Evolutionary conservation across 139 green algal genomes (phyloP).

Genomic region (Picochlorum sp.): DNA sequence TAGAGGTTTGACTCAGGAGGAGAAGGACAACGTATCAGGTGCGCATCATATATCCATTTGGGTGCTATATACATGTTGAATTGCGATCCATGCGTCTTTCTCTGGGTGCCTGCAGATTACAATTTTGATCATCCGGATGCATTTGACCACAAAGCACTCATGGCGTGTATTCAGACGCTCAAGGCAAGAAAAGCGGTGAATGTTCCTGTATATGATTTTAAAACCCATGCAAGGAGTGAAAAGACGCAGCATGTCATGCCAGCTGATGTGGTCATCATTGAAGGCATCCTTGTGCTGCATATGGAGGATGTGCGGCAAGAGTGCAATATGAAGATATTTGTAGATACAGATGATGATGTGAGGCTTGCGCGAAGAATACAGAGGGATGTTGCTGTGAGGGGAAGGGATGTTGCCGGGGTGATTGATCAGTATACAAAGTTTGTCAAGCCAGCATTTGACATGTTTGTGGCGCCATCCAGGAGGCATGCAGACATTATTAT

Average conservation of each 20-base stretch:
- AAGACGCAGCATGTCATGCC: conserved; percentile 58
- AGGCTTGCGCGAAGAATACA: conserved; percentile 86
- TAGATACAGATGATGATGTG: conserved; percentile 89
- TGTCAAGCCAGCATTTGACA: conserved; percentile 92
- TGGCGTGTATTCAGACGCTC: conserved; percentile 48
- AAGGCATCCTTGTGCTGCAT: conserved; percentile 92
- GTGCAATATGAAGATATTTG: conserved; percentile 89
- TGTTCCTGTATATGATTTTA: conserved; percentile 93
- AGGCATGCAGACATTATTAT: conserved; percentile 91
- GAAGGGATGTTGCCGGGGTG: conserved; percentile 76
- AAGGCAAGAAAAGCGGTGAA: conserved; percentile 49
- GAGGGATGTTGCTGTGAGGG: conserved; percentile 76
- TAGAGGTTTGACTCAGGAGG: conserved; percentile 54
- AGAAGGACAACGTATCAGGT: conserved; percentile 51
- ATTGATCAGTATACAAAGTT: conserved; percentile 91
- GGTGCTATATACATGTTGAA: too few relatives aligned
- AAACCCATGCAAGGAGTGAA: conserved; percentile 54
- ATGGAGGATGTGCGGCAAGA: conserved; percentile 63
- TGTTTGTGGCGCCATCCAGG: conserved; percentile 73
- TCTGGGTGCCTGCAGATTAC: conserved; percentile 43
- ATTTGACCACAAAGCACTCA: conserved; percentile 64
- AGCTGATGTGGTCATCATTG: conserved; percentile 91
- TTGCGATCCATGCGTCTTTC: too few relatives aligned
- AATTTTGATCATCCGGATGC: conserved; percentile 93
- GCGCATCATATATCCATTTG: neutral